These are phyloP conservation scores for Aspergillus neotritici DNA, from an alignment of 2,329 filamentous ascomycete species.

Conservation along the genomic window DNA sequence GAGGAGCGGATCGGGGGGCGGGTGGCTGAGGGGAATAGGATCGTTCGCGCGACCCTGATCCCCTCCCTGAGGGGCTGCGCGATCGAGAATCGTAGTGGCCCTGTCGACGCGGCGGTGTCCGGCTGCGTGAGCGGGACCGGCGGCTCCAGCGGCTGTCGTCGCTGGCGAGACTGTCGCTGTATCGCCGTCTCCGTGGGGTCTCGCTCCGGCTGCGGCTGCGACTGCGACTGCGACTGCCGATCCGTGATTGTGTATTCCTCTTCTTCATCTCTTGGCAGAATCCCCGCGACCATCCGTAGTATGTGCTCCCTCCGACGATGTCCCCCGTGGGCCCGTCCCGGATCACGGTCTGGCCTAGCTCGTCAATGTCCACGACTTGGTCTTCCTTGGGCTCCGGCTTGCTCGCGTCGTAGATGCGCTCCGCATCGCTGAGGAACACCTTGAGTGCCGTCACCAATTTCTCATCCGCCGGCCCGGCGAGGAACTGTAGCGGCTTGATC, in stretches of 20 bases:
- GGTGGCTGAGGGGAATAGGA: constrained; percentile 31
- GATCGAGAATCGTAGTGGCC: constrained; percentile 24
- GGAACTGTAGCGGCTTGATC: constrained; percentile 66
- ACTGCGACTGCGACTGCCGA: constrained; percentile 36
- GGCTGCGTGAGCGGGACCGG: constrained; percentile 25
- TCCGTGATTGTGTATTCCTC: constrained; percentile 21
- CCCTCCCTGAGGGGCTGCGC: constrained; percentile 19
- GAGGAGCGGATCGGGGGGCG: constrained; percentile 3
- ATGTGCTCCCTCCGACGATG: constrained; percentile 62
- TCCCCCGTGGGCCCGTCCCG: constrained; percentile 63
- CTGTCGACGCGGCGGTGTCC: constrained; percentile 22
- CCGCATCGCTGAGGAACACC: constrained; percentile 61
- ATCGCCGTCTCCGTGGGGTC: constrained; percentile 40
- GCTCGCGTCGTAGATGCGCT: constrained; percentile 59
- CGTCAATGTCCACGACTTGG: constrained; percentile 60
- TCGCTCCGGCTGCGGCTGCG: constrained; percentile 46
- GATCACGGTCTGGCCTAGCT: constrained; percentile 64
- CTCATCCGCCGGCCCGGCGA: constrained; percentile 62
- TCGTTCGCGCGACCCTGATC: constrained; percentile 23
- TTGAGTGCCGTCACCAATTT: constrained; percentile 64
- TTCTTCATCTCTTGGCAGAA: constrained; percentile 78
- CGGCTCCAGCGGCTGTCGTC: constrained; percentile 25
- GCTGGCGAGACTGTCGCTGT: constrained; percentile 34
- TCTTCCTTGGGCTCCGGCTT: constrained; percentile 45
- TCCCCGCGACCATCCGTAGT: constrained; percentile 78